These are phyloP conservation scores for Trichoderma atrobrunneum DNA, from an alignment of 2,329 filamentous ascomycete species.

Conservation along the genomic window DNA sequence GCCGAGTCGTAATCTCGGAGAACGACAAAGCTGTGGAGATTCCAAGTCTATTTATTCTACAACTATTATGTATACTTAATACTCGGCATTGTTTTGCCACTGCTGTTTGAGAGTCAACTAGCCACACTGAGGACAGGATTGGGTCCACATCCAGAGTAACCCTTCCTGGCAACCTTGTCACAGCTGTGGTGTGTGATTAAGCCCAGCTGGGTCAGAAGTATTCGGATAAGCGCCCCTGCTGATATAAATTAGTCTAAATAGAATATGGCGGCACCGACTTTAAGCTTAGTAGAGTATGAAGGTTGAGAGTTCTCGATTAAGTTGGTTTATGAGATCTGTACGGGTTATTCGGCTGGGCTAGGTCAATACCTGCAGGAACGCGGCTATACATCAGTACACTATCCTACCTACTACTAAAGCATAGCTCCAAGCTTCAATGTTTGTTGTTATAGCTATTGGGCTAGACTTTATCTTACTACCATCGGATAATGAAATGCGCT, in stretches of 20 bases:
- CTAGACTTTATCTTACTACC: not conserved
- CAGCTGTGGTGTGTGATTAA: not conserved
- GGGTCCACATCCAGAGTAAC: not conserved
- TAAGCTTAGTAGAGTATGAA: not conserved
- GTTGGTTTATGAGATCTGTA: not conserved
- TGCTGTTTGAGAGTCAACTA: not conserved
- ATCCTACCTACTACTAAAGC: not conserved
- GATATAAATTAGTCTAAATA: not conserved
- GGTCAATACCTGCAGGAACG: not conserved
- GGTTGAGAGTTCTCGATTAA: not conserved
- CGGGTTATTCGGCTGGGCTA: not conserved
- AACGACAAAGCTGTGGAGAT: not conserved
- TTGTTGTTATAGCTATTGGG: not conserved
- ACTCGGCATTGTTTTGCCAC: not conserved
- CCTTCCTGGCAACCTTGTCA: not conserved
- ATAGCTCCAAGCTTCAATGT: not conserved
- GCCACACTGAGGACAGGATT: not conserved
- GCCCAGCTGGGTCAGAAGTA: not conserved
- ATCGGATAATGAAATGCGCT: not conserved
- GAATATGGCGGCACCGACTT: not conserved
- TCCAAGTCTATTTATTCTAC: not conserved
- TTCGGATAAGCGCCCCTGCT: not conserved
- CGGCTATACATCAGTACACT: not conserved
- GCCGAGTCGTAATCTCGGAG: not conserved
- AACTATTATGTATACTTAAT: not conserved